Base-by-base conservation (phyloP, 192 early-diverging fungal genomes). In the Rhizoclosmatium sp. region DNA sequence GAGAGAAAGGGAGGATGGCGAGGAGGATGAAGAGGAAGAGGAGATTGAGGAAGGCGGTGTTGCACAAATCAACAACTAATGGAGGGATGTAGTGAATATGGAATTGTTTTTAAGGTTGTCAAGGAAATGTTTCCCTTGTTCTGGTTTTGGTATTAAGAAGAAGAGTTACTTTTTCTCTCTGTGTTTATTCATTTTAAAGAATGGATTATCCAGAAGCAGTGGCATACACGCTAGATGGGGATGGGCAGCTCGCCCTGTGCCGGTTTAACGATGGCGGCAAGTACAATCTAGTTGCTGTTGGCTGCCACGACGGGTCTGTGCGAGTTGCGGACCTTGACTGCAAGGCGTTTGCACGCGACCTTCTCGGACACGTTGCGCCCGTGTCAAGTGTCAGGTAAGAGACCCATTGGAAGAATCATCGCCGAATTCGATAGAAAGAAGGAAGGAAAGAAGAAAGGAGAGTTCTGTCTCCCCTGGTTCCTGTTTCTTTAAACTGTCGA, bases 321-420 rank as follows among this genome's bases (percentile, higher is more conserved):
- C 87, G 88, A 46, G 86, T 98, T 48, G 95, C 94, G 93, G 96
- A 97, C 80, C 91, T 97, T 86, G 93, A 95, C 69, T 94, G 95
- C 3, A 88, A 91, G n/a, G 90, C 91, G 40, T 83, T 96, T 23
- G 84, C 90, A 45, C 86, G 92, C 16, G 90, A 83, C 47, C 88
- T 97, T 5, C 59, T 83, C 4, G 94, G 95, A 7, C 94, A 97
- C 82, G 92, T 94, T n/a, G 86, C 86, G 10, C 80, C 87, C 23
- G 85, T 98, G 3, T 89, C 91, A 4, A 92, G 94, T 46, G 80
- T 97, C 62, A 93, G 94, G 94, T 94, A 51, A 21, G 51, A 16
- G 51, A 7, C 31, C 31, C 31, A 31, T 31, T 31, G 31, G 31
- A 31, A 31, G 31, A 31, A 31, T 31, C 31, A 31, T 31, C 31